Evolutionary conservation across 768 basidiomycete genomes (phyloP), one percentile per base, ranked within the genome.

Genomic region (Mycena vitilis): DNA sequence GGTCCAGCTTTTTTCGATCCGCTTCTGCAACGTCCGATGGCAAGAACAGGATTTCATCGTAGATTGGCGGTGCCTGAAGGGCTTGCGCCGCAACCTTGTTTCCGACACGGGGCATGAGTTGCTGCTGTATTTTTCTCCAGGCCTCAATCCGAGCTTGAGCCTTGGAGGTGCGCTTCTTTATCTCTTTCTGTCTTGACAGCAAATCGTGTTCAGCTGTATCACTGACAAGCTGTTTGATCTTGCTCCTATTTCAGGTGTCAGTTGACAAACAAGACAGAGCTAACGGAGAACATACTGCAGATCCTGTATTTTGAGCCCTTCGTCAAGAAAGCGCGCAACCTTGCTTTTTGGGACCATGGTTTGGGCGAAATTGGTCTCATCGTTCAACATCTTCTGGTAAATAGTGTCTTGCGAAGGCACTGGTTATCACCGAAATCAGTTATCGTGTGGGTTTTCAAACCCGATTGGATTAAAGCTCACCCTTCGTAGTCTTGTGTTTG

Each of bases 231-330:
- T 45, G 52, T n/a, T 25, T 7, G 1, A 53, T 13, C 36, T 53
- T 63, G 12, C n/a, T 23, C 16, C 37, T 42, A 9, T 13, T 30
- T 30, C 30, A 5, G 18, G 11, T 7, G 34, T 12, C 30, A 15
- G 11, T 30, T 42, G 15, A 42, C 47, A 9, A 22, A 3, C 4
- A 2, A 23, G 10, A 10, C n/a, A 5, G 4, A 34, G 30, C 20
- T 63, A 49, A 2, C 45, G 30, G 7, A 34, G 42, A 2, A 63
- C 61, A 2, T 18, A 63, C 61, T 63, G 61, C 3, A 10, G 6
- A 34, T 63, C 61, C 23, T 63, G 61, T 4, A 63, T 63, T 16
- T 47, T 54, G 2, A 63, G 40, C 2, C 40, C 61, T 11, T 40
- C 22, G 15, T 63, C 40, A 30, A 63, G 18, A 25, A 63, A 63